Evolutionary conservation across 2,329 filamentous ascomycete genomes (phyloP).

Genomic region (Ophiostoma piceae): DNA sequence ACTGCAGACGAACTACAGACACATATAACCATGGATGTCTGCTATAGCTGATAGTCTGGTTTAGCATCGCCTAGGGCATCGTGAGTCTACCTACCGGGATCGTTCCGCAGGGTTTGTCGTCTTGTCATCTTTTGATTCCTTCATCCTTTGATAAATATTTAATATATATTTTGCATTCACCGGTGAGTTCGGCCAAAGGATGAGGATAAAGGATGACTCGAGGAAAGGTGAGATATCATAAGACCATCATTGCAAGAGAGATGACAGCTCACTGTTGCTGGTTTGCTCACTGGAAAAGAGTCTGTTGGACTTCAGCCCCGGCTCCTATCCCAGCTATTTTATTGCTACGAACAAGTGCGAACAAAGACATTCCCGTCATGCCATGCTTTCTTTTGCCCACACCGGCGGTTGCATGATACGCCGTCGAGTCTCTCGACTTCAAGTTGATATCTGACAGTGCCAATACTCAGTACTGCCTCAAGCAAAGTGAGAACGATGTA

Average conservation of each 20-base stretch:
- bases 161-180: too few species aligned
- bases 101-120: neutral
- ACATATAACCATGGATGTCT: neutral
- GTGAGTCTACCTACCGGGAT: neutral
- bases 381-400: neutral
- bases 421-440: neutral
- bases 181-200: neutral
- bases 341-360: too few species aligned
- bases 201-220: neutral
- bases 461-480: too few species aligned
- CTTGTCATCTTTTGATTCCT: neutral
- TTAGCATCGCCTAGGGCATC: neutral
- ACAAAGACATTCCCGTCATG: neutral
- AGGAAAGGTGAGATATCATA: neutral
- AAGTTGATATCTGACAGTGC: constrained; percentile 1
- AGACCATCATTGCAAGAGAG: neutral
- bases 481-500: too few species aligned
- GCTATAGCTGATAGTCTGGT: constrained; percentile 2
- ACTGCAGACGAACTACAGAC: neutral
- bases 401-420: neutral
- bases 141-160: neutral
- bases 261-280: neutral
- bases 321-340: neutral
- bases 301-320: neutral
- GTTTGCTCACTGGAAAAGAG: neutral